These are phyloP conservation scores for Cladosporium oxysporum DNA, from an alignment of 2,329 filamentous ascomycete genomes.

Conservation along the genomic window DNA sequence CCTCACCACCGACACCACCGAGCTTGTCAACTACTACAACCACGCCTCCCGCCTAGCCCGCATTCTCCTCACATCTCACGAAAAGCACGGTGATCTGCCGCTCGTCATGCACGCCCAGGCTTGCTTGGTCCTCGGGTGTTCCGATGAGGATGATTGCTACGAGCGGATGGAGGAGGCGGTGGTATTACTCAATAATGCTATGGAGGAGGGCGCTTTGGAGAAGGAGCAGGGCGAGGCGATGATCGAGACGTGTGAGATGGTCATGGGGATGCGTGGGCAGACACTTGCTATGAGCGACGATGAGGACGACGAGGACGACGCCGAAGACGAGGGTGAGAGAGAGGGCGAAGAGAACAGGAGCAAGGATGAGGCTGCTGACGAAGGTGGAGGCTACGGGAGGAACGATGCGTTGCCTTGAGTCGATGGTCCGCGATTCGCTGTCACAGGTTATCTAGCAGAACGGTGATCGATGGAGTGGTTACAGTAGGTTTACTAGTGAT, in stretches of 20 bases:
- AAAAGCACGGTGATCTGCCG: conserved; percentile 3
- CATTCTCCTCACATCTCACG: conserved; percentile 2
- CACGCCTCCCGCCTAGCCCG: conserved; percentile 2
- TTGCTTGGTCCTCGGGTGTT: conserved; percentile 4
- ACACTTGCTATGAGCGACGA: not conserved
- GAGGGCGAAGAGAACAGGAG: conserved; percentile 2
- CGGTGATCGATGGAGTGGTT: not conserved
- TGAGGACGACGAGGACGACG: not conserved
- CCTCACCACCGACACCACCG: not conserved
- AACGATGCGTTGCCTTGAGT: conserved; percentile 7
- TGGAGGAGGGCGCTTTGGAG: not conserved
- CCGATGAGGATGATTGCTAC: conserved; percentile 7
- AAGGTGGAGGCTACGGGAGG: not conserved
- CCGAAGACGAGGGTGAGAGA: conserved; percentile 18
- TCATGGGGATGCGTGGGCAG: conserved; percentile 20
- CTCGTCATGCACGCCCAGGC: conserved; percentile 11
- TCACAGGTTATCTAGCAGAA: not conserved
- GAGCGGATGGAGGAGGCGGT: conserved; percentile 7
- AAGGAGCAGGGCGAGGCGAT: not conserved
- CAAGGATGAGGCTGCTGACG: not conserved
- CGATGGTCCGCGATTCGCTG: not conserved
- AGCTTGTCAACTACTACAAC: not conserved
- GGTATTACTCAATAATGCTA: not conserved
- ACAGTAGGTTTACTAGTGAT: not conserved
- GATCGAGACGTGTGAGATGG: conserved; percentile 21